Conservation (phyloP, 2,329 filamentous ascomycete genomes). For the Sporothrix euskadiensis region DNA sequence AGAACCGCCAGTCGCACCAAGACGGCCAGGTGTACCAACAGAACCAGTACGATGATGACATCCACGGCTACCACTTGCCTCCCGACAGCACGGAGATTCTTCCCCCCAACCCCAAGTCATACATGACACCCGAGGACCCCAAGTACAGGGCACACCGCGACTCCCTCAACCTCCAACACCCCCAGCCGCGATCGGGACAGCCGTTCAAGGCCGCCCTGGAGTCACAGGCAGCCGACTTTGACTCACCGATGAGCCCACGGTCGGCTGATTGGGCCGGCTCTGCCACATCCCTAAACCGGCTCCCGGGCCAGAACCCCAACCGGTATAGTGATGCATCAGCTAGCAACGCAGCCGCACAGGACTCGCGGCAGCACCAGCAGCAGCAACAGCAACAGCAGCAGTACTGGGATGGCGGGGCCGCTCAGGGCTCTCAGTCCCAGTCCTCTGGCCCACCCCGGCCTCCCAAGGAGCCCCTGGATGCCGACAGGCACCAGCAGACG, state of each 20-base stretch:
- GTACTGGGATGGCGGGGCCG: conserved; percentile 47
- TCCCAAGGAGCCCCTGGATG: conserved; percentile 62
- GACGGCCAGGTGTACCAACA: conserved; percentile 8
- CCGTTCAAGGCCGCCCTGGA: conserved; percentile 74
- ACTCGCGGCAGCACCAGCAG: conserved; percentile 29
- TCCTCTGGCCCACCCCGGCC: conserved; percentile 53
- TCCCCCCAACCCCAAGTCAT: conserved; percentile 52
- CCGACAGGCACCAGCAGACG: conserved; percentile 38
- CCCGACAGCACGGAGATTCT: conserved; percentile 21
- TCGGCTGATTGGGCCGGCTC: conserved; percentile 66
- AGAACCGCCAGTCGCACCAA: conserved; percentile 3
- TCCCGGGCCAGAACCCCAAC: conserved; percentile 48
- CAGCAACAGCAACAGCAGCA: conserved; percentile 36
- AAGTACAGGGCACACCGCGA: conserved; percentile 83
- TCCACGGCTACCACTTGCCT: conserved; percentile 20
- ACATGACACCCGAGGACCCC: conserved; percentile 64
- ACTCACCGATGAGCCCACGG: conserved; percentile 59
- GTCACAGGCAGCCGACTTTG: conserved; percentile 67
- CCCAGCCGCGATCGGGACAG: conserved; percentile 72
- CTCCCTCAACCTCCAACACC: conserved; percentile 76
- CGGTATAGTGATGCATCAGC: conserved; percentile 52
- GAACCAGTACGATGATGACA: conserved; percentile 16
- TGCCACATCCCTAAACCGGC: conserved; percentile 58
- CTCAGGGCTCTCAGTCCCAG: conserved; percentile 33
- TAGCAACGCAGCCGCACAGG: conserved; percentile 20